These are phyloP conservation scores for Cudoniella acicularis DNA, from an alignment of 495 filamentous ascomycete species.

Conservation along the genomic window DNA sequence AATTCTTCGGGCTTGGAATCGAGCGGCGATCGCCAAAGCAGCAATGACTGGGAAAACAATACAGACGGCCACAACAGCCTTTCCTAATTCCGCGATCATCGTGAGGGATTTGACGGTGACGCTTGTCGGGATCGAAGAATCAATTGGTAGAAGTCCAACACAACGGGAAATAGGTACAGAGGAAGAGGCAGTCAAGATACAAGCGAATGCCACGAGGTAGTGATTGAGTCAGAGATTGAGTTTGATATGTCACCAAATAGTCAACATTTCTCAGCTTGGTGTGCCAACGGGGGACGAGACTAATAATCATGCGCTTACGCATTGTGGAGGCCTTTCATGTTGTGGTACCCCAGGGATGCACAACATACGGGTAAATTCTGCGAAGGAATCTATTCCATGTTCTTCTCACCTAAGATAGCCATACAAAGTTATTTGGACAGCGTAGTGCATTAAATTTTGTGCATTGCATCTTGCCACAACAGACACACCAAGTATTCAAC, in stretches of 20 bases:
- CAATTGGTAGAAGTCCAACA: background rate
- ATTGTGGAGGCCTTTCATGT: background rate
- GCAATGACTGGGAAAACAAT: background rate
- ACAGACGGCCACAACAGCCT: background rate
- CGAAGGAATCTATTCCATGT: background rate
- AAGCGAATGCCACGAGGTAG: background rate
- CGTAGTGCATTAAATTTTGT: background rate
- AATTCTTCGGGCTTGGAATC: background rate
- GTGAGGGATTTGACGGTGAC: background rate
- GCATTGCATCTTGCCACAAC: background rate
- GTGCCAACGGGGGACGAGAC: background rate
- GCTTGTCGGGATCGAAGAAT: background rate
- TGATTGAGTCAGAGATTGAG: background rate
- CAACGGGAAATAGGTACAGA: background rate
- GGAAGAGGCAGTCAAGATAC: background rate
- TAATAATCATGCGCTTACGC: background rate
- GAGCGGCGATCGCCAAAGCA: background rate
- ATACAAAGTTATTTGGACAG: background rate
- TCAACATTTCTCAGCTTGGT: background rate
- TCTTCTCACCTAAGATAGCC: background rate
- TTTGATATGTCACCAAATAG: background rate
- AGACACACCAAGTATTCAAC: background rate
- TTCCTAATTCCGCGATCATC: background rate
- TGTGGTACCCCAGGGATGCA: background rate
- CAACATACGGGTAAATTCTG: background rate